A percentile compares a stretch with the other conserved stretches of the same genome.
Evolutionary conservation across 306 rosid genomes (phyloP).

Genomic region (Medicago arabica): DNA sequence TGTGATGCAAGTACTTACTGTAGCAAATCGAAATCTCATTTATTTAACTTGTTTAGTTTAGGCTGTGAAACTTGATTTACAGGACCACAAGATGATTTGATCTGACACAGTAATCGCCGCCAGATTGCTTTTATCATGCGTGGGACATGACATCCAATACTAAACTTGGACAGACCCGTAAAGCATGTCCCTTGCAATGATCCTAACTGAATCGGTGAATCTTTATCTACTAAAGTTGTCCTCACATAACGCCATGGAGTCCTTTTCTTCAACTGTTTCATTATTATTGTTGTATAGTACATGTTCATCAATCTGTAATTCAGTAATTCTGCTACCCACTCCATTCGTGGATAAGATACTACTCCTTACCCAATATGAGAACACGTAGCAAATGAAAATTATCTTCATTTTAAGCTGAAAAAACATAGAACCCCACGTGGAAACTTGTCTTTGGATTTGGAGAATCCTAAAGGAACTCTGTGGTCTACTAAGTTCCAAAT

Average conservation of each 20-base stretch:
- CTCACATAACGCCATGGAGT: conserved; percentile 27
- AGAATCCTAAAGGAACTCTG: conserved; percentile 38
- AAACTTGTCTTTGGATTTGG: conserved; percentile 34
- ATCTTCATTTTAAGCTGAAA: not conserved
- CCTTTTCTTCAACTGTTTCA: conserved; percentile 31
- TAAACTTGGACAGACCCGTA: conserved; percentile 15
- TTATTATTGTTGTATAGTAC: conserved; percentile 29
- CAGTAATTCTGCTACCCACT: conserved; percentile 30
- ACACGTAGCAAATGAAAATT: conserved; percentile 31
- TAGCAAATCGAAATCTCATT: too few species aligned
- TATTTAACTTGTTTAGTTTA: too few species aligned
- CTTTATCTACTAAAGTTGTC: conserved; percentile 38
- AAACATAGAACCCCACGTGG: conserved; percentile 17
- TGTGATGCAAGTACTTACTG: too few species aligned
- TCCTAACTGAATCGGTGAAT: conserved; percentile 35
- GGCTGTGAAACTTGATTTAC: not conserved
- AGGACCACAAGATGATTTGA: not conserved
- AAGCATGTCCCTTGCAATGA: conserved; percentile 34
- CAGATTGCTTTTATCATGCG: not conserved
- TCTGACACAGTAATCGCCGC: not conserved
- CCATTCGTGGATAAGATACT: conserved; percentile 29
- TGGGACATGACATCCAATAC: conserved; percentile 9
- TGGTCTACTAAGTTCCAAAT: conserved; percentile 13
- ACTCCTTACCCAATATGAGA: conserved; percentile 5
- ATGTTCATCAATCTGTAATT: conserved; percentile 11